Evolutionary conservation across 2,329 filamentous ascomycete genomes (phyloP).

Genomic region (Aspergillus fijiensis): DNA sequence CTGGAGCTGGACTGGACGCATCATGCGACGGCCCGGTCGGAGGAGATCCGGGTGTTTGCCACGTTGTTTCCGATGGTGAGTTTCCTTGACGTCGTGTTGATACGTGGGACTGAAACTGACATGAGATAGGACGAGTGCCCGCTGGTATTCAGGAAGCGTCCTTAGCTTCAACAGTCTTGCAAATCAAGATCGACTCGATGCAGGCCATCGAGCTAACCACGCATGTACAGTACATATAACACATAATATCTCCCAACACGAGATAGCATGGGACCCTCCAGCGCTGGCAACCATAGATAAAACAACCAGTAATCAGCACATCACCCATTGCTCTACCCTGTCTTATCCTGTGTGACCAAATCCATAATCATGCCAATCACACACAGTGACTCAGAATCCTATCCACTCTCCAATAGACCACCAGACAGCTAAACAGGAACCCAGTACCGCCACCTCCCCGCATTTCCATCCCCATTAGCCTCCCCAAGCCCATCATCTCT

Average conservation of each 20-base stretch:
- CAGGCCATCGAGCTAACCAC: no score
- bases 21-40: constrained; percentile 49
- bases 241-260: no score
- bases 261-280: no score
- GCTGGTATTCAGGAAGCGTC: constrained; percentile 31
- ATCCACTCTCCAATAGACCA: neutral
- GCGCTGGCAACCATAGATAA: no score
- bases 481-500: neutral
- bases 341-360: no score
- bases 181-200: no score
- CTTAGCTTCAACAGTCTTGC: neutral
- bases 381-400: no score
- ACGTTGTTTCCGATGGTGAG: constrained; percentile 52
- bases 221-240: no score
- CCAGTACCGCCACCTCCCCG: neutral
- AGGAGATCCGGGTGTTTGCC: constrained; percentile 54
- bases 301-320: no score
- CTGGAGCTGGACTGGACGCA: constrained; percentile 54
- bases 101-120: constrained; percentile 6
- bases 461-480: neutral
- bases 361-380: no score
- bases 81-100: constrained; percentile 1
- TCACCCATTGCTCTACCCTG: no score
- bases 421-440: neutral
- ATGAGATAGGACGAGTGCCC: constrained; percentile 36